Evolutionary conservation across 2,329 filamentous ascomycete genomes (phyloP).

Genomic region (Calonectria ilicicola): DNA sequence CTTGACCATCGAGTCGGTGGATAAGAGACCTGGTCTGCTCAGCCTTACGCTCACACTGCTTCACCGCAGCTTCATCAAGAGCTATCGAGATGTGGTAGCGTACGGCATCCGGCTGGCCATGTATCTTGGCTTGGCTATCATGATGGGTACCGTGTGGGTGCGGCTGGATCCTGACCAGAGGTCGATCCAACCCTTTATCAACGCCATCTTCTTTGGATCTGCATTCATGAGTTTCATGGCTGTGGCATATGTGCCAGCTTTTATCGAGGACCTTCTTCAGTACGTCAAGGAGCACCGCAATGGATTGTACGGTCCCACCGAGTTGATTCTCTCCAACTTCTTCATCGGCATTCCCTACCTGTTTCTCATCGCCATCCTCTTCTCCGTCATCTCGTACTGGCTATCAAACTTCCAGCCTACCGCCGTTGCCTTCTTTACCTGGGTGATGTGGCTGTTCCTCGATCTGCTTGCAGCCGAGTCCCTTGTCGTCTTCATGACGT

Average conservation of each 20-base stretch:
- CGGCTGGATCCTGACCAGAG: conserved; percentile 75
- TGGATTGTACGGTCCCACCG: conserved; percentile 80
- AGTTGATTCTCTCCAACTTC: conserved; percentile 84
- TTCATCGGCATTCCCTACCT: conserved; percentile 85
- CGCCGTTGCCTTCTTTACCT: conserved; percentile 77
- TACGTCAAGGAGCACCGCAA: conserved; percentile 77
- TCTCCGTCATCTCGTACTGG: conserved; percentile 84
- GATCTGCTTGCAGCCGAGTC: conserved; percentile 86
- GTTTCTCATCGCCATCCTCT: conserved; percentile 81
- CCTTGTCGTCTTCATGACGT: conserved; percentile 81
- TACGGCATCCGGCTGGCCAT: conserved; percentile 87
- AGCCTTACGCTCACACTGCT: conserved; percentile 74
- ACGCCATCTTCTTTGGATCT: conserved; percentile 82
- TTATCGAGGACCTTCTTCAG: conserved; percentile 68
- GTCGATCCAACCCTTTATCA: conserved; percentile 84
- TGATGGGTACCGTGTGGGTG: conserved; percentile 92
- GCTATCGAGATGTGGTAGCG: conserved; percentile 84
- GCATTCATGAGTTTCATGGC: conserved; percentile 87
- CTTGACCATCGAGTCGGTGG: conserved; percentile 27
- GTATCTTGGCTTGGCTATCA: conserved; percentile 81
- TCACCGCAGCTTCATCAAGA: conserved; percentile 85
- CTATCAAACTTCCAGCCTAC: conserved; percentile 79
- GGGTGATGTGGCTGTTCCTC: conserved; percentile 87
- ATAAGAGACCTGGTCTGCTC: conserved; percentile 56
- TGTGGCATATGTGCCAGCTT: conserved; percentile 86